A percentile compares a stretch with the other conserved stretches of the same genome.
These are phyloP conservation scores for Strobilomyces echinocephalus DNA, from an alignment of 768 basidiomycete species.

Conservation along the genomic window DNA sequence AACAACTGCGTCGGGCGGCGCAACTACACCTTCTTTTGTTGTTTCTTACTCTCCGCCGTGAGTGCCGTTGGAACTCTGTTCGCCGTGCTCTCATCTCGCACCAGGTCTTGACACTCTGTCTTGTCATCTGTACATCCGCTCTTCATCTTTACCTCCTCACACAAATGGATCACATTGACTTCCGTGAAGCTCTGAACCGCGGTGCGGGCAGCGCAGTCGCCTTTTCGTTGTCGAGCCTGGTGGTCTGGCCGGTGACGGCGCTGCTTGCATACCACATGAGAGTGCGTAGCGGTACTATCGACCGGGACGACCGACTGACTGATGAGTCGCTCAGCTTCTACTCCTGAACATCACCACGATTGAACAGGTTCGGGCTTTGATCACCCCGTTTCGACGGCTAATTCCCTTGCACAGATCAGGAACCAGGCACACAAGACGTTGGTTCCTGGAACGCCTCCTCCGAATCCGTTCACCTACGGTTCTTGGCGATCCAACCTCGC, in stretches of 20 bases:
- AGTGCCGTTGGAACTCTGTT: slow-evolving; percentile 28
- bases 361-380: slow-evolving; percentile 65
- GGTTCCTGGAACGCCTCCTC: slow-evolving; percentile 56
- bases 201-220: slow-evolving; percentile 78
- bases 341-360: slow-evolving; percentile 92
- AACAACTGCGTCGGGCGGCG: slow-evolving; percentile 95
- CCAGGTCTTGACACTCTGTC: slow-evolving; percentile 67
- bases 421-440: slow-evolving; percentile 77
- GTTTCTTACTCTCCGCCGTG: slow-evolving; percentile 72
- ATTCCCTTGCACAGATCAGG: slow-evolving; percentile 55
- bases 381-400: slow-evolving; percentile 5
- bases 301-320: slow-evolving; percentile 1
- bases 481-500: slow-evolving; percentile 69
- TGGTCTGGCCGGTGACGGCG: slow-evolving; percentile 81
- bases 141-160: slow-evolving; percentile 74
- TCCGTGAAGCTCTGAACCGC: slow-evolving; percentile 40
- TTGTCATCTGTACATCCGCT: slow-evolving; percentile 79
- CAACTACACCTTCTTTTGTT: slow-evolving; percentile 93
- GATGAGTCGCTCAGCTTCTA: slow-evolving; percentile 51
- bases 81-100: slow-evolving; percentile 6
- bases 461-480: slow-evolving; percentile 86
- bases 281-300: slow-evolving; percentile 43
- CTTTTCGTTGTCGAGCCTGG: slow-evolving; percentile 64
- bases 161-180: slow-evolving; percentile 43
- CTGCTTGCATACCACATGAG: slow-evolving; percentile 81